phyloP scores from a whole-genome alignment of 768 basidiomycete species.

The Paxillus rubicundulus region DNA sequence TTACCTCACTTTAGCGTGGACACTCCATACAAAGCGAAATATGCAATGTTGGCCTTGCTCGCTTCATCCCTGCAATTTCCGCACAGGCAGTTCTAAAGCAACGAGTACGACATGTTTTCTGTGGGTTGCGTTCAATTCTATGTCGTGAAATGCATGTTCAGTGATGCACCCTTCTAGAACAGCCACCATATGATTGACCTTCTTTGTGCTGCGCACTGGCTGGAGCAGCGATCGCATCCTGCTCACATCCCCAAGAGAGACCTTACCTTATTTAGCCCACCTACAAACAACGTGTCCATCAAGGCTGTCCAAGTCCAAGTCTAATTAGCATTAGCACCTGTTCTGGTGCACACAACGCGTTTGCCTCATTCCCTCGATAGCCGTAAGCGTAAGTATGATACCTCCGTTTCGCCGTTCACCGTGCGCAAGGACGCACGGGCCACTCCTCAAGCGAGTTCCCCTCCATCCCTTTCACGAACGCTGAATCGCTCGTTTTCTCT shows the following conservation, averaged over 20 bases:
- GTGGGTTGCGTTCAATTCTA: not conserved
- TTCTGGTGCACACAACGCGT: not conserved
- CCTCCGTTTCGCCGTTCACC: not conserved
- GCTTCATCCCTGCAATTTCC: not conserved
- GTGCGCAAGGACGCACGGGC: not conserved
- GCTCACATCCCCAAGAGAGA: not conserved
- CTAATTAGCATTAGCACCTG: not conserved
- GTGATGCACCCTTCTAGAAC: not conserved
- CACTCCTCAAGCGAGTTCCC: not conserved
- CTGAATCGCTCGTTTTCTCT: not conserved
- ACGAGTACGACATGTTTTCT: not conserved
- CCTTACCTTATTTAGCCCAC: not conserved
- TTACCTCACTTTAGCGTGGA: not conserved
- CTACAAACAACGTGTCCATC: not conserved
- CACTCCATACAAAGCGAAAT: not conserved
- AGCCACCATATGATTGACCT: not conserved
- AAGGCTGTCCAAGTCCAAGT: not conserved
- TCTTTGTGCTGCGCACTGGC: not conserved
- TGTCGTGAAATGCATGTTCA: not conserved
- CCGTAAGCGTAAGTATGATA: not conserved
- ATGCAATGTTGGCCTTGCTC: not conserved
- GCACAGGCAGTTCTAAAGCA: not conserved
- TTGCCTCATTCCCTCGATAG: not conserved
- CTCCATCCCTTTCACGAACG: not conserved
- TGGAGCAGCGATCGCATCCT: not conserved